Percentiles rank a stretch among this genome's conserved stretches.
phyloP scores from a whole-genome alignment of 129 eudicot genomes.

The Tagetes erecta region DNA sequence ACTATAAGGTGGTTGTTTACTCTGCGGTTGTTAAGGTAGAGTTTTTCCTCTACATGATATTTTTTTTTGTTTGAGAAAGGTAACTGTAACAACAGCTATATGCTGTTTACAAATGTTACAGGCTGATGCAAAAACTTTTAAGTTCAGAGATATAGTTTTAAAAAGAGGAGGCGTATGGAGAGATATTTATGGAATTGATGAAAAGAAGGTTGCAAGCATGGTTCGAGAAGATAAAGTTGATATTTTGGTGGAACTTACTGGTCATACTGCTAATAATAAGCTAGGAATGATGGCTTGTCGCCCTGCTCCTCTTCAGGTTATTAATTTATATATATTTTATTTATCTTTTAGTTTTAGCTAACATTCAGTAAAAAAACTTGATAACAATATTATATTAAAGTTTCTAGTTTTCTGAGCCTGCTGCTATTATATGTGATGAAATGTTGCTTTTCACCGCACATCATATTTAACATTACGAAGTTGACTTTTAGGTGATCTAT shows the following conservation, averaged over 20 bases:
- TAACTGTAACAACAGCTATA: slow-evolving; percentile 1
- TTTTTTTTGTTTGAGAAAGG: neutral
- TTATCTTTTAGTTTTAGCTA: neutral
- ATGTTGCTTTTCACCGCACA: neutral
- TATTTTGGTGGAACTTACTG: slow-evolving; percentile 95
- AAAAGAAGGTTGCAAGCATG: slow-evolving; percentile 87
- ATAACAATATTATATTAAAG: neutral
- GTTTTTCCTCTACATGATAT: slow-evolving; percentile 3
- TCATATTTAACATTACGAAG: neutral
- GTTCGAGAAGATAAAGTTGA: slow-evolving; percentile 95
- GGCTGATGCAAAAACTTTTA: slow-evolving; percentile 95
- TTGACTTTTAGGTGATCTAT: neutral
- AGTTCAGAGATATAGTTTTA: slow-evolving; percentile 77
- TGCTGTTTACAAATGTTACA: slow-evolving; percentile 38
- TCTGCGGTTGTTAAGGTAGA: slow-evolving; percentile 97
- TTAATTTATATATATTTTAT: neutral
- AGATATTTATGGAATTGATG: slow-evolving; percentile 92
- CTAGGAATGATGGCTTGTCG: slow-evolving; percentile 97
- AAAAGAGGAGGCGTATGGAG: slow-evolving; percentile 91
- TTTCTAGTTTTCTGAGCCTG: neutral
- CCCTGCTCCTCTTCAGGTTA: slow-evolving; percentile 93
- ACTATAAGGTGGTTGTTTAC: slow-evolving; percentile 82
- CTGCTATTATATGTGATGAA: neutral
- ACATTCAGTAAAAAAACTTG: neutral
- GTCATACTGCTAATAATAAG: slow-evolving; percentile 97